phyloP scores from a whole-genome alignment of 1,284 basidiomycete genomes.

The Ustilago esculenta region DNA sequence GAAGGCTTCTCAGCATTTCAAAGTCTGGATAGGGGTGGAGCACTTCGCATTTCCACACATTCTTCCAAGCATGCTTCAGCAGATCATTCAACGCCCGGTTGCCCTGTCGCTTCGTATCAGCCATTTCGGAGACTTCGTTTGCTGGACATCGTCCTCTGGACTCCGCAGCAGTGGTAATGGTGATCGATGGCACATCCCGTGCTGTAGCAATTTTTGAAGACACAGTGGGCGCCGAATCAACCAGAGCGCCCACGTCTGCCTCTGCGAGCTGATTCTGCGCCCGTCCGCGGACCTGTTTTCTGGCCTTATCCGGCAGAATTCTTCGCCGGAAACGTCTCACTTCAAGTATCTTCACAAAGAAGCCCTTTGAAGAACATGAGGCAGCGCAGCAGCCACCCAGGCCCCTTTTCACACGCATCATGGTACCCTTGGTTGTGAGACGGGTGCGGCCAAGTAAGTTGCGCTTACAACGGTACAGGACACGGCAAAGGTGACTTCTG shows the following conservation, averaged over 20 bases:
- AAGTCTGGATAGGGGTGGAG: not conserved
- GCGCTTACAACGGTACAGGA: constrained; percentile 7
- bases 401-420: not conserved
- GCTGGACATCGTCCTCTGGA: too few species aligned
- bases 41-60: not conserved
- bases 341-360: constrained; percentile 5
- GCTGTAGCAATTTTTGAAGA: too few species aligned
- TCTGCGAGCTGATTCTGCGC: too few species aligned
- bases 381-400: not conserved
- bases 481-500: not conserved
- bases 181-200: constrained; percentile 10
- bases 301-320: too few species aligned
- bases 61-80: not conserved
- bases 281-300: too few species aligned
- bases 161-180: constrained; percentile 7
- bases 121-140: too few species aligned
- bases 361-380: not conserved
- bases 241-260: too few species aligned
- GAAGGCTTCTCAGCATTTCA: not conserved
- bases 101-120: too few species aligned
- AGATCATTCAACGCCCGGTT: too few species aligned
- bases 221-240: too few species aligned
- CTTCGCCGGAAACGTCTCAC: not conserved
- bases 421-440: not conserved
- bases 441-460: constrained; percentile 3